Evolutionary conservation across 1,139 yeast genomes (phyloP), one percentile per base, ranked within the genome.

Genomic region (Geotrichum phurueaensis): DNA sequence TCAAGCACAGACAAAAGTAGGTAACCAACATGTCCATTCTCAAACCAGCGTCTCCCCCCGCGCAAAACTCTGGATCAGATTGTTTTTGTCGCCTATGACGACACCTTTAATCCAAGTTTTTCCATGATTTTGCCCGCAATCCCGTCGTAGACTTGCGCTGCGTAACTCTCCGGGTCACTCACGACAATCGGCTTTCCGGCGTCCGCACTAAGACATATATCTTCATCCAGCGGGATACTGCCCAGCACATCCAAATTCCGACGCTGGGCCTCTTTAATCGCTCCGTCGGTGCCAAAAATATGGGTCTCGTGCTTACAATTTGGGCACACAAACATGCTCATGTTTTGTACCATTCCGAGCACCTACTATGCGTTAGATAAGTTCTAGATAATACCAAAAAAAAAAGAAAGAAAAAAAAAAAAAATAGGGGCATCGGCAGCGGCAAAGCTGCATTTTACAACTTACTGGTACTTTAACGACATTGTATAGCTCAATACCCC

Each of bases 291-390:
- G 0, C 94, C 96, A 74, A 89, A 89, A 1, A 89, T 80, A 67
- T 87, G 95, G 3, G 88, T 79, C 65, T 85, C 85, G 66, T 87
- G 92, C 58, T 78, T 72, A 68, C 96, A 88, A 64, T 86, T 83
- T 1, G 96, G 91, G 69, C 96, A 89, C 1, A 83, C 70, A 69
- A 79, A 89, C 66, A 81, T 81, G 66, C 95, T 86, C 96, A 89
- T 89, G 69, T 89, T 89, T 69, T 89, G 90, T 0, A 90, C 91
- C 67, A 89, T 71, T 0, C 96, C 96, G 31, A 86, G 69, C 0
- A 89, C 52, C 62, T 59, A n/a, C 31, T 5, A 13, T n/a, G 15
- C 15, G 61, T 45, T 55, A 55, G 56, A n/a, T 15, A 47, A 4
- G 20, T 4, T 10, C 10, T 18, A 36, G n/a, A 15, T 39, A 39